Percentiles rank a stretch among this genome's conserved stretches.
Conservation (phyloP, 2,329 filamentous ascomycete genomes). For the Cordyceps javanica region DNA sequence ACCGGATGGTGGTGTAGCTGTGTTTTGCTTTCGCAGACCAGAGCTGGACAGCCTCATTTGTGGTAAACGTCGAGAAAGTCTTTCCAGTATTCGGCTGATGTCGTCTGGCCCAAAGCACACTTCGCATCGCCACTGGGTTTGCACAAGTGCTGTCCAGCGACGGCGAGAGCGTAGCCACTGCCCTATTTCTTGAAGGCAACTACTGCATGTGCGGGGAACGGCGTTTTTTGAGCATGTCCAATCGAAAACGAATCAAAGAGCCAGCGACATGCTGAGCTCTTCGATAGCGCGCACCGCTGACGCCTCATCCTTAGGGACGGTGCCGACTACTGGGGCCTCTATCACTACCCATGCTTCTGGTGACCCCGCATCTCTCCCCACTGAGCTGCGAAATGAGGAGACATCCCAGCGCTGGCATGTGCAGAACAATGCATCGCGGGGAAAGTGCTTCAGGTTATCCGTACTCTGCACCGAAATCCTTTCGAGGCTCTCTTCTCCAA, state of each 20-base stretch:
- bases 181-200: no score
- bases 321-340: neutral
- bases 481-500: neutral
- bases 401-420: neutral
- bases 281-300: neutral
- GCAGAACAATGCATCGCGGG: neutral
- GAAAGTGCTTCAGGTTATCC: neutral
- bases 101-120: no score
- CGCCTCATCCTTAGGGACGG: neutral
- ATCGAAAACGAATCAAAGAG: neutral
- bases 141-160: no score
- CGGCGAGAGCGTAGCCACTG: no score
- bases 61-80: no score
- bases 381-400: neutral
- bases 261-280: neutral
- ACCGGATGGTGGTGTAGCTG: neutral
- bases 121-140: no score
- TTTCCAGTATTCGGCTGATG: no score
- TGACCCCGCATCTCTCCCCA: neutral
- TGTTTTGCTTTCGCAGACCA: neutral
- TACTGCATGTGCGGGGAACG: constrained; percentile 1
- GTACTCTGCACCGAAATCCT: neutral
- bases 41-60: neutral
- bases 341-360: neutral
- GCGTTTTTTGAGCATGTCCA: neutral